Evolutionary conservation across 108 stramenopile species (phyloP), one percentile per base, ranked within the genome.

Genomic region (Pseudonitzschia delicatissima): DNA sequence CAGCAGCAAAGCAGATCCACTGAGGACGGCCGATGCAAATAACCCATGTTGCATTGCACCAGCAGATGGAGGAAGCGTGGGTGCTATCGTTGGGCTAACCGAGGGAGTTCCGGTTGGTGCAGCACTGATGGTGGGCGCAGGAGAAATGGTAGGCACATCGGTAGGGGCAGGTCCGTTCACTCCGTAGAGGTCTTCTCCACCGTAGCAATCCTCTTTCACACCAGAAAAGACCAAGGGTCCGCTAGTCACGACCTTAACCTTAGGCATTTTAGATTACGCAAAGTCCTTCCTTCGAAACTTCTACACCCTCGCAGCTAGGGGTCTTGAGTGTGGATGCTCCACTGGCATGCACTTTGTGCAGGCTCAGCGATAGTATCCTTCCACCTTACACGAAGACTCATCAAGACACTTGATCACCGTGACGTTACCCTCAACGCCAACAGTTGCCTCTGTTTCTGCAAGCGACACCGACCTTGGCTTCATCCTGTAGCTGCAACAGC

Each of bases 291-390:
- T 18, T 33, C 4, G 21, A 9, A 26, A 61, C 60, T 4, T 4
- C 7, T 8, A 61, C 32, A 20, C 23, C 60, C 36, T 42, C 39
- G 60, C 60, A 61, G 26, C 39, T 42, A 4, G 36, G 0, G 12
- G 60, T 40, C 26, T 61, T 20, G 39, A 61, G 5, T 17, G 26
- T 36, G 21, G 60, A 21, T 2, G 2, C 13, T 35, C 37, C 60
- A 21, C 33, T 4, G 39, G 39, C 35, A 18, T 27, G n/a, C 25
- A 37, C 39, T 40, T 0, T n/a, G 18, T 17, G 60, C 37, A 7
- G 60, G 36, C n/a, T 61, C 39, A 18, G 34, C 11, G 39, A 61
- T 42, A 5, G 37, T n/a, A 37, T 12, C 60, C 60, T n/a, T 11
- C 37, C 25, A 61, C 23, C 17, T 12, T 35, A 26, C 60, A 61